These are phyloP conservation scores for Auriculariales sp. DNA, from an alignment of 768 basidiomycete genomes.

Conservation along the genomic window DNA sequence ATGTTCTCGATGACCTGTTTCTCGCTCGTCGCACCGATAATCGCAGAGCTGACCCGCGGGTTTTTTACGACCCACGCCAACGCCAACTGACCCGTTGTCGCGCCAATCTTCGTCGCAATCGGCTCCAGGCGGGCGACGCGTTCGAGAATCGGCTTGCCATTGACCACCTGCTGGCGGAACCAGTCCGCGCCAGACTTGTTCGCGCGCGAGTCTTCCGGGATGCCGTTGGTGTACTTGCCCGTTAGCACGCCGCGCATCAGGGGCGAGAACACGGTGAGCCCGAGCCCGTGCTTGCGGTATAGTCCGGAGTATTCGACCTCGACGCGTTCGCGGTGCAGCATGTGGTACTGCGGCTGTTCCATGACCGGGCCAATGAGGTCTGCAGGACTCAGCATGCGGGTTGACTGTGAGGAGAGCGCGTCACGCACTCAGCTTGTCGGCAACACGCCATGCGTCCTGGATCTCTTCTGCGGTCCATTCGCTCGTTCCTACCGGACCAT, in stretches of 20 bases:
- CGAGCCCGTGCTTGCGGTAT: conserved; percentile 51
- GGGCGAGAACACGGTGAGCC: conserved; percentile 61
- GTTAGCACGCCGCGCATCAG: conserved; percentile 62
- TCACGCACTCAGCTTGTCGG: conserved; percentile 30
- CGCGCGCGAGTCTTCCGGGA: conserved; percentile 8
- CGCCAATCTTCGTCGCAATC: conserved; percentile 6
- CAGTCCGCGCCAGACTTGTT: conserved; percentile 6
- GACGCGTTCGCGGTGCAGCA: conserved; percentile 65
- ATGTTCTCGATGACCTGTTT: conserved; percentile 8
- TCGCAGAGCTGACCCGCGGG: conserved; percentile 4
- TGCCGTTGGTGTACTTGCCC: conserved; percentile 26
- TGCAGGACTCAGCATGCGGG: background rate
- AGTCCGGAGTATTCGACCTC: conserved; percentile 63
- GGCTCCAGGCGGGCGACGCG: conserved; percentile 5
- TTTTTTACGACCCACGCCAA: conserved; percentile 9
- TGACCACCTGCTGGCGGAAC: conserved; percentile 5
- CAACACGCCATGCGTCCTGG: conserved; percentile 50
- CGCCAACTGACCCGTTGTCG: conserved; percentile 7
- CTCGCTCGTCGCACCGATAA: conserved; percentile 9
- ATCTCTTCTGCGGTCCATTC: conserved; percentile 55
- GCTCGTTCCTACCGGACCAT: background rate
- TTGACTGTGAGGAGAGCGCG: background rate
- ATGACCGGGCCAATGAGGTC: background rate
- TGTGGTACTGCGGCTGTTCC: conserved; percentile 21
- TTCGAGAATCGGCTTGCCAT: conserved; percentile 3